Evolutionary conservation across 2,329 filamentous ascomycete genomes (phyloP), one percentile per base, ranked within the genome.

Genomic region (Talaromyces piceae): DNA sequence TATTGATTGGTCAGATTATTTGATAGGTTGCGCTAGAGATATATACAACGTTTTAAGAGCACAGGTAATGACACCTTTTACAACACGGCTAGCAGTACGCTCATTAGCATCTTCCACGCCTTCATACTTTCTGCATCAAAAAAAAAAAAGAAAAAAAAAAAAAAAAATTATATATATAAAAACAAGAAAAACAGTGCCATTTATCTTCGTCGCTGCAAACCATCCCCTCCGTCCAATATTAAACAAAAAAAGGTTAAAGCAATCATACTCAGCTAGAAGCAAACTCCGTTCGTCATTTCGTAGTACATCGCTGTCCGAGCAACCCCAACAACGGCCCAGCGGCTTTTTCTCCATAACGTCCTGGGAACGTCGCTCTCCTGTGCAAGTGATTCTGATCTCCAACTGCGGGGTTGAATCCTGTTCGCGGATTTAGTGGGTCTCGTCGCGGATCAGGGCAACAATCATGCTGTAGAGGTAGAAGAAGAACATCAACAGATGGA

Each of bases 391-490:
- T n/a, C n/a, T n/a, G n/a, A n/a, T n/a, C n/a, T n/a, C n/a, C n/a
- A n/a, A n/a, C n/a, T n/a, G n/a, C n/a, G n/a, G n/a, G n/a, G n/a
- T n/a, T n/a, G n/a, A n/a, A n/a, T 16, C 61, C 60, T 65, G 61
- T 47, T 59, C 58, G 53, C 63, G 63, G 58, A 71, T 50, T 84
- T 85, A 95, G 73, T 90, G 82, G 54, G 87, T 82, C 76, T 98
- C 93, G 72, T 97, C 93, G 67, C 87, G 85, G 77, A 98, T 98
- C 57, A 98, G 81, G 59, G 93, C 91, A 58, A 96, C 91, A 62
- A 93, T 93, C 88, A 93, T 94, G 84, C 88, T 94, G 82, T 95
- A 95, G 52, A 98, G 86, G 77, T 98, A 98, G 82, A 97, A 98
- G 84, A 98, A 98, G 82, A 98, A 98, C 90, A 98, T 96, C 75